Percentiles rank a stretch among this genome's conserved stretches.
Conservation (phyloP, 805 yeast species). For the Jamesozyma spencerorum region DNA sequence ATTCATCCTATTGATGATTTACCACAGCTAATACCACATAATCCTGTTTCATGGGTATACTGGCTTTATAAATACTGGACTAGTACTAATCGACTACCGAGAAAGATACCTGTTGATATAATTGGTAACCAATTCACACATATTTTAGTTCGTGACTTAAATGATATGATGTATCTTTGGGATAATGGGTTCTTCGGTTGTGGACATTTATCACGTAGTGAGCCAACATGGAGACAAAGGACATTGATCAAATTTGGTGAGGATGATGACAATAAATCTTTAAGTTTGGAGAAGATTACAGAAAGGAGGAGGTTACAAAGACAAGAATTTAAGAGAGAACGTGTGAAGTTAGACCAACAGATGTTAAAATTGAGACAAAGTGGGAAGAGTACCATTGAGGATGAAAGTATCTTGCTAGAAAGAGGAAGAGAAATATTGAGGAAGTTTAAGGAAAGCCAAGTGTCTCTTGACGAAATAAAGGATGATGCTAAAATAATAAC, state of each 20-base stretch:
- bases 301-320: constrained; percentile 62
- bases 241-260: constrained; percentile 45
- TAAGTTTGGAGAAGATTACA: constrained; percentile 69
- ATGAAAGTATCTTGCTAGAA: constrained; percentile 25
- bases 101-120: constrained; percentile 24
- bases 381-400: constrained; percentile 25
- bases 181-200: constrained; percentile 86
- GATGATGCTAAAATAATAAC: neutral
- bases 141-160: constrained; percentile 31
- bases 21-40: constrained; percentile 51
- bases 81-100: constrained; percentile 12
- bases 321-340: constrained; percentile 55
- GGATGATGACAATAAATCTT: constrained; percentile 19
- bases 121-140: constrained; percentile 30
- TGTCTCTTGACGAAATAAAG: neutral
- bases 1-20: constrained; percentile 36
- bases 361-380: constrained; percentile 34
- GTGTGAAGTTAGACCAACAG: constrained; percentile 50
- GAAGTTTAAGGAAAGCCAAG: constrained; percentile 26
- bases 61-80: constrained; percentile 33
- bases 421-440: constrained; percentile 28
- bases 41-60: constrained; percentile 56
- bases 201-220: constrained; percentile 80
- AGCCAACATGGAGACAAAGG: constrained; percentile 82
- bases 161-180: constrained; percentile 60